A percentile compares a stretch with the other conserved stretches of the same genome.
phyloP scores from a whole-genome alignment of 495 filamentous ascomycete species.

The Aspergillus diversus region DNA sequence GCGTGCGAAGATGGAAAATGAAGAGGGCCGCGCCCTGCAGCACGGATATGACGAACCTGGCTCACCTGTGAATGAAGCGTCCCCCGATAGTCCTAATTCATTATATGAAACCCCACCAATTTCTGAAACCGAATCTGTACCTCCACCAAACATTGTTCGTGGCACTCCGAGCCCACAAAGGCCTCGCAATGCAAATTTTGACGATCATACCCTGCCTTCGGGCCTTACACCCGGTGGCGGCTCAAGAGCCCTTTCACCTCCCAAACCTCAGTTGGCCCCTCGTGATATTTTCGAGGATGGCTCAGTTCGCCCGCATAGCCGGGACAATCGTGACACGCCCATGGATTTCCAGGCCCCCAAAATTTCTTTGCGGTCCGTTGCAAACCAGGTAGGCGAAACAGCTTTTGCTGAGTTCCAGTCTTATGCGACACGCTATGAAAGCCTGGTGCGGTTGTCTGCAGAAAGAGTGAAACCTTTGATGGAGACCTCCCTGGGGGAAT shows the following conservation, averaged over 20 bases:
- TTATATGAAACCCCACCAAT: slow-evolving; percentile 37
- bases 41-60: slow-evolving; percentile 39
- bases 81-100: slow-evolving; percentile 31
- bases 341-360: slow-evolving; percentile 42
- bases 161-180: slow-evolving; percentile 21
- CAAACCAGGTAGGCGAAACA: slow-evolving; percentile 57
- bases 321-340: slow-evolving; percentile 28
- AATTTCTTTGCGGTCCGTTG: slow-evolving; percentile 42
- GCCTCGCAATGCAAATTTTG: slow-evolving; percentile 8
- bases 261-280: slow-evolving; percentile 18
- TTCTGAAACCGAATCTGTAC: slow-evolving; percentile 28
- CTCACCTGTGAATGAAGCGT: slow-evolving; percentile 32
- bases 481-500: slow-evolving; percentile 61
- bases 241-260: slow-evolving; percentile 22
- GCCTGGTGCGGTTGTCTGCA: slow-evolving; percentile 70
- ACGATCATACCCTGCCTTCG: slow-evolving; percentile 23
- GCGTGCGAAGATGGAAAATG: slow-evolving; percentile 72
- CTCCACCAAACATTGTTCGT: slow-evolving; percentile 31
- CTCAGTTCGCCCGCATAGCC: slow-evolving; percentile 26
- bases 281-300: slow-evolving; percentile 13
- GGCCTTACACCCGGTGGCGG: slow-evolving; percentile 27
- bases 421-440: slow-evolving; percentile 67
- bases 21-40: slow-evolving; percentile 71
- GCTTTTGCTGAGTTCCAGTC: slow-evolving; percentile 68
- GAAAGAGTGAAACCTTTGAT: slow-evolving; percentile 68